phyloP scores from a whole-genome alignment of 2,329 filamentous ascomycete species.

The Bipolaris oryzae region DNA sequence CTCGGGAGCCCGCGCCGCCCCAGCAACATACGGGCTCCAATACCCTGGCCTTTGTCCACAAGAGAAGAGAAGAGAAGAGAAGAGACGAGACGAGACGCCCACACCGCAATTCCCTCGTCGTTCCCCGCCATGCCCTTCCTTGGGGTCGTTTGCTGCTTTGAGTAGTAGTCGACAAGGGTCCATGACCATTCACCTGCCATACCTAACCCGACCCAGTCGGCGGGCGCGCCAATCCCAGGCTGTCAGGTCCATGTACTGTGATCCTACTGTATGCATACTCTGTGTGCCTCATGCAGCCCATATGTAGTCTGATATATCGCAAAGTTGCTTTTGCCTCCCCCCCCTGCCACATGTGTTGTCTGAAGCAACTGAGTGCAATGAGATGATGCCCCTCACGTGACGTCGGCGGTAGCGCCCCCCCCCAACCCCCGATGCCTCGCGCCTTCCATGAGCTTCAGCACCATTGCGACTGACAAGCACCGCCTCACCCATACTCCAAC shows the following conservation, averaged over 20 bases:
- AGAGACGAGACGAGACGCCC: too few relatives aligned
- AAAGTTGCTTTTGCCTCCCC: constrained; percentile 6
- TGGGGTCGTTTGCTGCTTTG: neutral
- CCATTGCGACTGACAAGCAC: constrained; percentile 31
- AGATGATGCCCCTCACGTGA: constrained; percentile 23
- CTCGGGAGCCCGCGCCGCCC: neutral
- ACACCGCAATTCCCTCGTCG: neutral
- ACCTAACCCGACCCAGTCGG: constrained; percentile 8
- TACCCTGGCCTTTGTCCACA: neutral
- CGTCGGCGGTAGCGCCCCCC: constrained; percentile 32
- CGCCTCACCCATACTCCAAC: constrained; percentile 9
- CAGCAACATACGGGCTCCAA: neutral
- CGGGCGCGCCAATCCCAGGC: neutral
- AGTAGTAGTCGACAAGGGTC: constrained; percentile 12
- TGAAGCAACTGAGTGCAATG: neutral
- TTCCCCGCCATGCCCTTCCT: constrained; percentile 1
- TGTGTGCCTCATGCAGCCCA: neutral
- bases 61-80: too few relatives aligned
- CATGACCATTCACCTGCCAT: constrained; percentile 14
- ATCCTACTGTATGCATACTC: neutral
- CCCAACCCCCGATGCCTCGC: constrained; percentile 22
- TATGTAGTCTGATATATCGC: neutral
- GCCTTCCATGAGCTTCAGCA: constrained; percentile 37
- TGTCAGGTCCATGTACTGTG: neutral
- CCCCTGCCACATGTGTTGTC: constrained; percentile 6